phyloP scores from a whole-genome alignment of 108 stramenopile species.

The Cyclotella kingstonii region DNA sequence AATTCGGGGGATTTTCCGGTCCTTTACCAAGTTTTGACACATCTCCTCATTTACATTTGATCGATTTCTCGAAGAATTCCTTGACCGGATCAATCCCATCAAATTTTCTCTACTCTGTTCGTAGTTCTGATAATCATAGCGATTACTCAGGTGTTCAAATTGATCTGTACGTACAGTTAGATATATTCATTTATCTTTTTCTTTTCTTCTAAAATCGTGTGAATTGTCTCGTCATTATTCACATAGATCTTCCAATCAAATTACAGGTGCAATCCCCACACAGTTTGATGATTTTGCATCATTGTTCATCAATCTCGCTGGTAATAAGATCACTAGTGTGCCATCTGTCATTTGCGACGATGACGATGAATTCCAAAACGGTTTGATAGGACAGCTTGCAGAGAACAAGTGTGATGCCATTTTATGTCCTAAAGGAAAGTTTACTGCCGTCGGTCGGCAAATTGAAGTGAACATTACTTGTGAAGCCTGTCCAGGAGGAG shows the following conservation, averaged over 20 bases:
- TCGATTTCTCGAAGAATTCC: constrained; percentile 63
- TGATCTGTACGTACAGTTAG: constrained; percentile 25
- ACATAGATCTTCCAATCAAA: constrained; percentile 34
- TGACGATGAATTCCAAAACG: constrained; percentile 61
- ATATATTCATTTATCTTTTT: not conserved
- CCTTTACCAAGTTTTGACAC: constrained; percentile 48
- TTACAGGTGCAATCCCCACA: constrained; percentile 35
- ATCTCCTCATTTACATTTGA: constrained; percentile 46
- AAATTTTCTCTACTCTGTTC: constrained; percentile 46
- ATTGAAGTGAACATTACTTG: constrained; percentile 39
- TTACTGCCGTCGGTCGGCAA: constrained; percentile 60
- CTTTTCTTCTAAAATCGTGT: not conserved
- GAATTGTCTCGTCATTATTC: not conserved
- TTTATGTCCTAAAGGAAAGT: constrained; percentile 73
- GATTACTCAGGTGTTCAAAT: constrained; percentile 37
- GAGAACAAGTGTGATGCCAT: constrained; percentile 73
- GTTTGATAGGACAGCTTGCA: constrained; percentile 56
- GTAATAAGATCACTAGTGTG: constrained; percentile 65
- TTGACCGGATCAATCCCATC: constrained; percentile 60
- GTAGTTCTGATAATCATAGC: constrained; percentile 22
- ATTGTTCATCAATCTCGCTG: constrained; percentile 46
- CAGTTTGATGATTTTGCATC: constrained; percentile 42
- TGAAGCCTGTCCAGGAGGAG: constrained; percentile 41
- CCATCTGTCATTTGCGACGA: constrained; percentile 62
- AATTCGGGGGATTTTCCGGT: constrained; percentile 64